Percentiles rank a stretch among this genome's conserved stretches.
phyloP scores from a whole-genome alignment of 257 asterid genomes.

The Echium plantagineum region DNA sequence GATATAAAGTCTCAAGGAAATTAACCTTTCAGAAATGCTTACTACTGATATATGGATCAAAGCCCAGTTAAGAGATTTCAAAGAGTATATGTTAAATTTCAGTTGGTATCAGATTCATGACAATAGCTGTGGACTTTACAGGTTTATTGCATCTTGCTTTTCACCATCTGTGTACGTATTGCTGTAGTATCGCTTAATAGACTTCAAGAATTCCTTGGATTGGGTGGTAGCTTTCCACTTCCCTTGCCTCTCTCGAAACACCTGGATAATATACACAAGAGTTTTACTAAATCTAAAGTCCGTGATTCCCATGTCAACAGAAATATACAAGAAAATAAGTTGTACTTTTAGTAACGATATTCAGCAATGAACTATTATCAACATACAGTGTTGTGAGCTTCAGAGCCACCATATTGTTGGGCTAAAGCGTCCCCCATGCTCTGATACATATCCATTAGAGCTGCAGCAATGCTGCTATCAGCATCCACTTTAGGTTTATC shows the following conservation, averaged over 20 bases:
- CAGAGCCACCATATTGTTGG: conserved; percentile 98
- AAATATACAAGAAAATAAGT: too few relatives aligned
- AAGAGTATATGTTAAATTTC: not conserved
- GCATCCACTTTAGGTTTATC: conserved; percentile 85
- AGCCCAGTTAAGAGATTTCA: not conserved
- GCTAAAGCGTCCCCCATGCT: conserved; percentile 99
- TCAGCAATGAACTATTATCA: not conserved
- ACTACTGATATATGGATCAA: conserved; percentile 5
- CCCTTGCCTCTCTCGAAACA: conserved; percentile 96
- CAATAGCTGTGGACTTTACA: conserved; percentile 29
- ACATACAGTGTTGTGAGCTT: conserved; percentile 89
- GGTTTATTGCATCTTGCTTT: conserved; percentile 97
- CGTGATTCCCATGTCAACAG: not conserved
- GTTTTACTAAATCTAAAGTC: conserved; percentile 5
- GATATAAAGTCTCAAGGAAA: conserved; percentile 6
- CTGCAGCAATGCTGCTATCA: conserved; percentile 96
- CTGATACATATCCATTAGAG: conserved; percentile 99
- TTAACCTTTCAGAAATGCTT: not conserved
- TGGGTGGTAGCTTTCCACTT: conserved; percentile 99
- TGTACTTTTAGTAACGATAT: conserved; percentile 3
- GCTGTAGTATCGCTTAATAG: conserved; percentile 93
- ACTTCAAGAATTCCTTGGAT: conserved; percentile 91
- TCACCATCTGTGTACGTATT: conserved; percentile 98
- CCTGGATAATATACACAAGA: conserved; percentile 33
- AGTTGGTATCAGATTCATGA: not conserved